Evolutionary conservation across 345 rosid genomes (phyloP).

Genomic region (Eucalyptus erythrocorys): DNA sequence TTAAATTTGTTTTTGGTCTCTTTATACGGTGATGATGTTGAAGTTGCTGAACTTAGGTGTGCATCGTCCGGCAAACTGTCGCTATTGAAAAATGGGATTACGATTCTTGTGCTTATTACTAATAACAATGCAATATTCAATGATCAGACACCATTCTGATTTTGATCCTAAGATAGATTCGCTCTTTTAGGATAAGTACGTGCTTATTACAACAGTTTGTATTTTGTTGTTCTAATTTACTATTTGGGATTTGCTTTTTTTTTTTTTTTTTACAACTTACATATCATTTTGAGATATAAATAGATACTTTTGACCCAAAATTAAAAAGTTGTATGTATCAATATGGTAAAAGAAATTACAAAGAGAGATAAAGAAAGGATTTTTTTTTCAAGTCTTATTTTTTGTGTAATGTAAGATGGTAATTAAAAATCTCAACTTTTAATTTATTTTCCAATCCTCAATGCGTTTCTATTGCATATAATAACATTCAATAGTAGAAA

Average conservation of each 20-base stretch:
- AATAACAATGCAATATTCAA: not conserved
- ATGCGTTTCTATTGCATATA: not conserved
- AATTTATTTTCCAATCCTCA: not conserved
- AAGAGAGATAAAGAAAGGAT: not conserved
- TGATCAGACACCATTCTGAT: not conserved
- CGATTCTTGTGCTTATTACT: not conserved
- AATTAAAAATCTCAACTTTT: not conserved
- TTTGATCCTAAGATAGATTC: not conserved
- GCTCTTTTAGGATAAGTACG: not conserved
- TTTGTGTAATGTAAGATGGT: not conserved
- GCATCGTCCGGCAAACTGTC: not conserved
- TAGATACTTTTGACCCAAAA: not conserved
- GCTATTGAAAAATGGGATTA: not conserved
- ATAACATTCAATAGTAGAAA: not conserved
- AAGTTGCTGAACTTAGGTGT: not conserved
- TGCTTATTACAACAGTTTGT: not conserved
- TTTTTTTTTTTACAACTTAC: not conserved
- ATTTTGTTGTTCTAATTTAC: not conserved
- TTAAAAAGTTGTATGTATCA: not conserved
- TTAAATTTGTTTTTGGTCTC: not conserved
- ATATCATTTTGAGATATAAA: not conserved
- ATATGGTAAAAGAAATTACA: not conserved
- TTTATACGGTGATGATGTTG: not conserved
- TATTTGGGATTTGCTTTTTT: not conserved
- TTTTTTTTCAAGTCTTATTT: not conserved